A percentile compares a stretch with the other conserved stretches of the same genome.
These are phyloP conservation scores for Rutstroemia sp. DNA, from an alignment of 2,329 filamentous ascomycete species.

Conservation along the genomic window DNA sequence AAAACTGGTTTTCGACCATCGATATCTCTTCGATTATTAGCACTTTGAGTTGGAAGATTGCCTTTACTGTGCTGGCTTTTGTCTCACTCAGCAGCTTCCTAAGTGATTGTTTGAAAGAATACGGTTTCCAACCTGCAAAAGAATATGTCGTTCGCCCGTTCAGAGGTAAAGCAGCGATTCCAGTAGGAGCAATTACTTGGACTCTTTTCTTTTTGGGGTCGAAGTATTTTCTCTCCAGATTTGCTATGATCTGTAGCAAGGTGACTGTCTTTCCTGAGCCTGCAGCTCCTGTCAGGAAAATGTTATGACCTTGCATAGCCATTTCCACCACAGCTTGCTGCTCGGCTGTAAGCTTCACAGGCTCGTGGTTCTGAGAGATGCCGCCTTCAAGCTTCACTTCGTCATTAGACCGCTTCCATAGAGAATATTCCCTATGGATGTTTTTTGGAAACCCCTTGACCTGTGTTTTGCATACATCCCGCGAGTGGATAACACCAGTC, in stretches of 20 bases:
- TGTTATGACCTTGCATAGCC: constrained; percentile 22
- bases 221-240: background rate
- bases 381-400: background rate
- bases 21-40: constrained; percentile 26
- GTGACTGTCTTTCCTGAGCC: constrained; percentile 25
- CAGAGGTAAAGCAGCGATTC: constrained; percentile 24
- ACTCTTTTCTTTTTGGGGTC: background rate
- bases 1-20: constrained; percentile 25
- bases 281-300: constrained; percentile 27
- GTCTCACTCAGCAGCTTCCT: background rate
- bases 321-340: constrained; percentile 21
- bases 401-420: background rate
- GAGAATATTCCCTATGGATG: constrained; percentile 12
- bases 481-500: constrained; percentile 13
- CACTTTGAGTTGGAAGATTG: constrained; percentile 12
- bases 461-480: constrained; percentile 15
- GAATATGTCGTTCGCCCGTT: constrained; percentile 23
- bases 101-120: constrained; percentile 17
- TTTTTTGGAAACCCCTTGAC: constrained; percentile 10
- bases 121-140: constrained; percentile 23
- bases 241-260: constrained; percentile 17
- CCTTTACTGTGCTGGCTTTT: constrained; percentile 2
- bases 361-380: background rate
- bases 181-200: constrained; percentile 24
- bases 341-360: constrained; percentile 17